Conservation (phyloP, 73 alveolate genomes). For the Paraurostyla sp. region DNA sequence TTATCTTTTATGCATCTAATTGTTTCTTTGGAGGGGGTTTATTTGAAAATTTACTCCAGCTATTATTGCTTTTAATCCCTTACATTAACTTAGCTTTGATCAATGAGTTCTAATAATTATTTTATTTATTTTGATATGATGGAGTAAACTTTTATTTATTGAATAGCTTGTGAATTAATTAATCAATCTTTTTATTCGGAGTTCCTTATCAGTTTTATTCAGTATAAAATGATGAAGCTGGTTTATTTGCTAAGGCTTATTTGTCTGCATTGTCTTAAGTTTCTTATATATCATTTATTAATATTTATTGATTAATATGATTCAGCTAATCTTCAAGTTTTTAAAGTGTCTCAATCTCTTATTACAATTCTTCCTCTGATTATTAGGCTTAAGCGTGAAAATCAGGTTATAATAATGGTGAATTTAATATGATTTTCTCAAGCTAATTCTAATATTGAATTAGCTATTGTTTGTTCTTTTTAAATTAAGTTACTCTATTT, state of each 20-base stretch:
- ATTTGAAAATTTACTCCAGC: too few relatives aligned
- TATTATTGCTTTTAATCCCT: too few relatives aligned
- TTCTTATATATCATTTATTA: background rate
- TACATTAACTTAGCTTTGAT: too few relatives aligned
- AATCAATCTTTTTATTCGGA: background rate
- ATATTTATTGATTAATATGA: background rate
- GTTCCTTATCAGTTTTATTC: background rate
- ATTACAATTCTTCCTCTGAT: background rate
- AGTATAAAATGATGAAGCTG: background rate
- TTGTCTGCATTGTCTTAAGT: background rate
- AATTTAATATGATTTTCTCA: background rate
- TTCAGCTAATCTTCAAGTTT: constrained; percentile 1
- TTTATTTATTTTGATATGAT: too few relatives aligned
- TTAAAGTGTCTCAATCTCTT: background rate
- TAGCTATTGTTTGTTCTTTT: background rate
- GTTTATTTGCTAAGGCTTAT: background rate
- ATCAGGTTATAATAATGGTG: background rate
- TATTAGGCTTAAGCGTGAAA: background rate
- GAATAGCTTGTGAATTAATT: background rate
- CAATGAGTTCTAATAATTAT: too few relatives aligned
- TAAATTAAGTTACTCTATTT: background rate
- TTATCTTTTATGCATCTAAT: too few relatives aligned
- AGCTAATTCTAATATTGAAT: background rate
- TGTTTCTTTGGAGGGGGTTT: too few relatives aligned
- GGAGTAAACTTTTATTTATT: too few relatives aligned